These are phyloP conservation scores for Theobroma grandiflorum DNA, from an alignment of 441 rosid species.

Conservation along the genomic window DNA sequence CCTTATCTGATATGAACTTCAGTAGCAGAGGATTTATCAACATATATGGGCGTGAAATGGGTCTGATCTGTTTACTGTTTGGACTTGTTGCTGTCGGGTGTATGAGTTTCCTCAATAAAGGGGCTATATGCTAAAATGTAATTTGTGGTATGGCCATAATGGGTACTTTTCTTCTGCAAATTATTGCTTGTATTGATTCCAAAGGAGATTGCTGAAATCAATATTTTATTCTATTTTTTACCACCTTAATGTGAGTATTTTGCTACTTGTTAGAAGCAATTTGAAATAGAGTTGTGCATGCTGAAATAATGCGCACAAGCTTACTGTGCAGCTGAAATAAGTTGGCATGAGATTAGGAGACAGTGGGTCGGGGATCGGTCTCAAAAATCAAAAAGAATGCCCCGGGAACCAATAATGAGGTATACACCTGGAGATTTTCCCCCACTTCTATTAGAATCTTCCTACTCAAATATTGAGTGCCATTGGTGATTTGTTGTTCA, in stretches of 20 bases:
- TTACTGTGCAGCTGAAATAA: constrained; percentile 54
- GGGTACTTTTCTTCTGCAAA: neutral
- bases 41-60: neutral
- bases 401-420: constrained; percentile 64
- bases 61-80: neutral
- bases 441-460: constrained; percentile 13
- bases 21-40: neutral
- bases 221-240: constrained; percentile 10
- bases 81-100: neutral
- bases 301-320: constrained; percentile 20
- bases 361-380: constrained; percentile 67
- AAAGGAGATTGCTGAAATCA: constrained; percentile 11
- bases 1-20: constrained; percentile 5
- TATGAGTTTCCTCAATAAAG: constrained; percentile 5
- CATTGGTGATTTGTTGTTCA: neutral
- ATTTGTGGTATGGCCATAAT: neutral
- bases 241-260: neutral
- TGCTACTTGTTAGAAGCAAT: neutral
- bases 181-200: neutral
- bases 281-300: neutral
- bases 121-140: neutral
- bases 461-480: neutral
- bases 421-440: neutral
- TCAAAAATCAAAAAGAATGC: constrained; percentile 44
- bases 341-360: constrained; percentile 63